phyloP scores from a whole-genome alignment of 208 protist species.

The Trypanosoma grayi region DNA sequence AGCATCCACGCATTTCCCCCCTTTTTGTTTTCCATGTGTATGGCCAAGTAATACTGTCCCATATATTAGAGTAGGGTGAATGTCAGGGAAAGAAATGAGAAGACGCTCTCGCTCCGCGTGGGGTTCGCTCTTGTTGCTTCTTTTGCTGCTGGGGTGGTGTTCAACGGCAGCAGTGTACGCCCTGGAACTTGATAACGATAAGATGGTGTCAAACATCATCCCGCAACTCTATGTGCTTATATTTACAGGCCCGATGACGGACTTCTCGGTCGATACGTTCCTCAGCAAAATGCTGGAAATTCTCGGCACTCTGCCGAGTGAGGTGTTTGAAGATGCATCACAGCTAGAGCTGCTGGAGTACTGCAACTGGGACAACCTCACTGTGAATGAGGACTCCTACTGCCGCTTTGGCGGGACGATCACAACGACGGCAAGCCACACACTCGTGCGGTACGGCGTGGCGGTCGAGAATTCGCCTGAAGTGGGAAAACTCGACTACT shows the following conservation, averaged over 20 bases:
- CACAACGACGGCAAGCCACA: not conserved
- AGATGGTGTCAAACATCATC: not conserved
- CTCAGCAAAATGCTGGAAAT: not conserved
- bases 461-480: not conserved
- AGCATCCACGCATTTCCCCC: no score
- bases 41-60: no score
- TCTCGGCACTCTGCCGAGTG: not conserved
- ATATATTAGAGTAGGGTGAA: no score
- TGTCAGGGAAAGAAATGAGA: not conserved
- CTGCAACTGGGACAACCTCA: slow-evolving; percentile 12
- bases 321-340: not conserved
- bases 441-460: slow-evolving; percentile 15
- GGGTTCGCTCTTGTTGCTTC: not conserved
- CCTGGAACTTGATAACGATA: not conserved
- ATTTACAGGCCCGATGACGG: not conserved
- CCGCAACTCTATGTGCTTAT: not conserved
- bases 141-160: not conserved
- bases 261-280: slow-evolving; percentile 7
- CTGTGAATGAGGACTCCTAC: slow-evolving; percentile 3
- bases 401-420: not conserved
- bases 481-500: not conserved
- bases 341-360: slow-evolving; percentile 23
- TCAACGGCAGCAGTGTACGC: not conserved
- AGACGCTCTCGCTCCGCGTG: not conserved
- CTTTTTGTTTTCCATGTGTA: no score